These are phyloP conservation scores for Ceratocystis eucalypticola DNA, from an alignment of 2,329 filamentous ascomycete genomes.

Conservation along the genomic window DNA sequence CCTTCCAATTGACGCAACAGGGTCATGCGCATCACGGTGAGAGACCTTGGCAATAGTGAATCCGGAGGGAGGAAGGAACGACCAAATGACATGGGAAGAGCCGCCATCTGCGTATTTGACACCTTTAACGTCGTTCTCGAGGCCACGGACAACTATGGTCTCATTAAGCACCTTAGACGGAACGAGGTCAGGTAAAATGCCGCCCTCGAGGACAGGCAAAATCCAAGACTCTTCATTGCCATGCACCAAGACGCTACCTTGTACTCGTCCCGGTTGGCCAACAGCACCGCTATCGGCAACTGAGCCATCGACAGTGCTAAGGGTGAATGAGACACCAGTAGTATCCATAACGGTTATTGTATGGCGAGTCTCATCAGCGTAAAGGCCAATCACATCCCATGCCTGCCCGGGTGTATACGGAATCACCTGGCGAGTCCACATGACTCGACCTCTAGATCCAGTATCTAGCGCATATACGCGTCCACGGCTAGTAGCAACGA, in stretches of 20 bases:
- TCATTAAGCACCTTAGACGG: conserved; percentile 36
- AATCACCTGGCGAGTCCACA: conserved; percentile 60
- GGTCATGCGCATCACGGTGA: conserved; percentile 60
- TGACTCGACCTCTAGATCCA: conserved; percentile 55
- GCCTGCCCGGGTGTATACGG: conserved; percentile 40
- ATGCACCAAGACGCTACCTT: conserved; percentile 39
- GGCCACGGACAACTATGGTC: conserved; percentile 40
- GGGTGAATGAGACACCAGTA: conserved; percentile 47
- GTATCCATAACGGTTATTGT: conserved; percentile 45
- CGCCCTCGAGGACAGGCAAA: conserved; percentile 39
- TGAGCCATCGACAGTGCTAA: conserved; percentile 41
- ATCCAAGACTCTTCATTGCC: conserved; percentile 40
- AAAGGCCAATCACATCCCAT: conserved; percentile 57
- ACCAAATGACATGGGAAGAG: conserved; percentile 47
- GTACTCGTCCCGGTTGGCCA: conserved; percentile 27
- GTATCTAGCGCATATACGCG: conserved; percentile 69
- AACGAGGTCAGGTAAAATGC: conserved; percentile 36
- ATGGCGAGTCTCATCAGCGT: conserved; percentile 44
- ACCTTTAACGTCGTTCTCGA: conserved; percentile 39
- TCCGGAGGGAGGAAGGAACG: conserved; percentile 50
- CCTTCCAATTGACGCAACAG: conserved; percentile 85
- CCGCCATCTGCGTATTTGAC: conserved; percentile 37
- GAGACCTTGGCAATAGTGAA: conserved; percentile 58
- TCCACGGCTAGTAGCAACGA: conserved; percentile 68
- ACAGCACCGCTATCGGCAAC: conserved; percentile 32